Evolutionary conservation across 305 asterid species (phyloP), one percentile per base, ranked within the genome.

Genomic region (Fraxinus velutina): DNA sequence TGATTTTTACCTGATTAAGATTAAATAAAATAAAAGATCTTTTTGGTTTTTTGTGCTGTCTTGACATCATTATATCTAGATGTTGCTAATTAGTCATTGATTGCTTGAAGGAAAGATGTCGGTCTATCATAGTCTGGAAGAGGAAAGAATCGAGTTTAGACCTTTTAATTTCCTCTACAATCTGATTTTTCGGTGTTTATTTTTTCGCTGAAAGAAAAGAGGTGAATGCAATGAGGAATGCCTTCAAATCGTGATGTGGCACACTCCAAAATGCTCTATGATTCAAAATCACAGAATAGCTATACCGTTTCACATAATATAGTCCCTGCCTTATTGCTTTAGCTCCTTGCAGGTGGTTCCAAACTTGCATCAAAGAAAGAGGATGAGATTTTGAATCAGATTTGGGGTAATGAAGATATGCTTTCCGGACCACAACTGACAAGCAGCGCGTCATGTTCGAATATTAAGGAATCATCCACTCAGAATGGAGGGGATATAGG

Each of bases 281-380:
- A 72, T 80, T 73, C 76, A 10, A 47, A 33, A 78, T 50, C 13
- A 78, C 39, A 29, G 57, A n/a, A 39, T 29, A 75, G 66, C 47
- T n/a, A 71, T 71, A 33, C 76, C 9, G 47, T 33, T 30, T 71
- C 44, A n/a, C 5, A 33, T 29, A 34, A 70, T 2, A 27, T 73
- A 4, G 50, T 82, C 33, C 84, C 80, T 0, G 66, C 76, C 57
- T 80, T 84, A 82, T 73, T 22, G 15, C 36, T 76, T 10, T 36
- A 62, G 34, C 62, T 81, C 33, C 79, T 81, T 83, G 81, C 90
- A 96, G 99, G 95, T 84, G 85, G 91, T 85, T 92, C 97, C 85
- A 93, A 85, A 89, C 81, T 80, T 73, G 75, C 88, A 81, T 86
- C 90, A 36, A 90, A 86, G 89, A 81, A 78, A 64, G 97, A 93